Evolutionary conservation across 768 basidiomycete genomes (phyloP).

Genomic region (Hypholoma sublateritium): DNA sequence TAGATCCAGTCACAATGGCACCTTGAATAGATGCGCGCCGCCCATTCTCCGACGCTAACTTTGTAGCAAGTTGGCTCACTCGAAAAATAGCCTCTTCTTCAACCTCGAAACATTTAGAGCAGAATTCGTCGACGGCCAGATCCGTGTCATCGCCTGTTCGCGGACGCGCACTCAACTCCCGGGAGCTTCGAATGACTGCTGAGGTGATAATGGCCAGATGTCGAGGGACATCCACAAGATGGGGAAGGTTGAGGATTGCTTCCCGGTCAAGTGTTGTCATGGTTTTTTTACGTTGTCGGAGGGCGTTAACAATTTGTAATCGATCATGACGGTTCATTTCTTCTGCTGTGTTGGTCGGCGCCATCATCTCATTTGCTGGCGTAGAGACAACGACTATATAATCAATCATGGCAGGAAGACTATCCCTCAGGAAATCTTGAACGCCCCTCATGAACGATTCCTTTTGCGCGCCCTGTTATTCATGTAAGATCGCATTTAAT

Average conservation of each 20-base stretch:
- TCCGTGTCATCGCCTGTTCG: constrained; percentile 34
- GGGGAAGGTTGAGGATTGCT: constrained; percentile 69
- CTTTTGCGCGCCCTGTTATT: constrained; percentile 57
- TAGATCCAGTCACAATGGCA: not conserved
- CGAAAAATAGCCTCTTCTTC: constrained; percentile 68
- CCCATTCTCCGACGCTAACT: constrained; percentile 24
- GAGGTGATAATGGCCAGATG: constrained; percentile 78
- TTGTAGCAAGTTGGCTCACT: constrained; percentile 60
- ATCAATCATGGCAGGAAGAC: constrained; percentile 70
- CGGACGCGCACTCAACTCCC: constrained; percentile 36
- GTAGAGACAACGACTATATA: constrained; percentile 77
- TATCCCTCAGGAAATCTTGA: constrained; percentile 69
- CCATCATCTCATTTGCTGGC: constrained; percentile 32
- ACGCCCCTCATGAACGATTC: constrained; percentile 83
- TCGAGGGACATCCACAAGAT: constrained; percentile 75
- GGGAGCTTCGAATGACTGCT: constrained; percentile 67
- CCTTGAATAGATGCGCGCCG: constrained; percentile 18
- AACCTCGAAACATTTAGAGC: constrained; percentile 61
- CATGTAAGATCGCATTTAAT: not conserved
- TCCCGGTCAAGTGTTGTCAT: constrained; percentile 66
- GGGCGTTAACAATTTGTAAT: constrained; percentile 49
- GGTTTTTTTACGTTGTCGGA: constrained; percentile 54
- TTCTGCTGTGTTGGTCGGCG: constrained; percentile 24
- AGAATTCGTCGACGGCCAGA: constrained; percentile 52
- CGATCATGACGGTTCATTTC: constrained; percentile 48